Conservation (phyloP, 202 grass and related monocot species). For the Digitaria exilis region DNA sequence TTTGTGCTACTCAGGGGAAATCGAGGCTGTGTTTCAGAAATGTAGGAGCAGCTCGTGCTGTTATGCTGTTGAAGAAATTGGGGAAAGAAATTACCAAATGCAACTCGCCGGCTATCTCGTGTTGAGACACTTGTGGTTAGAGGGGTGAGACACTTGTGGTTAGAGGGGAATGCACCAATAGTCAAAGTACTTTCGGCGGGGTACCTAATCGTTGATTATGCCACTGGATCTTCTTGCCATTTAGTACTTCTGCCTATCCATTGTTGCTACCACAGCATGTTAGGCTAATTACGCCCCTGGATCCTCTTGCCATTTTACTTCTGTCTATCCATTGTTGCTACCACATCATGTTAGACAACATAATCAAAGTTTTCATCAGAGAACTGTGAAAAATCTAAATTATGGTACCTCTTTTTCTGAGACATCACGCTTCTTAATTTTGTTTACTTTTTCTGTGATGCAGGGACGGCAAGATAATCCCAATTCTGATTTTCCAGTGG, state of each 20-base stretch:
- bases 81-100: background rate
- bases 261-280: no score
- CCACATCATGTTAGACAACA: background rate
- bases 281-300: no score
- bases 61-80: background rate
- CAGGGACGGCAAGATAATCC: constrained; percentile 9
- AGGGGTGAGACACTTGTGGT: no score
- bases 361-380: background rate
- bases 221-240: background rate
- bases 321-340: background rate
- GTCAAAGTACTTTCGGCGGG: background rate
- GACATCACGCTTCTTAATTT: background rate
- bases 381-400: background rate
- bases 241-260: no score
- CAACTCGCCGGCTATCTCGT: background rate
- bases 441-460: constrained; percentile 26
- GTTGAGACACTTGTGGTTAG: background rate
- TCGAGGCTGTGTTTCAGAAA: background rate
- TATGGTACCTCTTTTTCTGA: background rate
- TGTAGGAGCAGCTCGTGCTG: background rate
- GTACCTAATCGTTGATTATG: background rate
- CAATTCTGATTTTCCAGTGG: background rate
- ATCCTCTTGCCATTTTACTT: background rate
- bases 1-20: background rate
- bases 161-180: no score